Base-by-base conservation (phyloP, 192 early-diverging fungal genomes). In the Podila clonocystis region DNA sequence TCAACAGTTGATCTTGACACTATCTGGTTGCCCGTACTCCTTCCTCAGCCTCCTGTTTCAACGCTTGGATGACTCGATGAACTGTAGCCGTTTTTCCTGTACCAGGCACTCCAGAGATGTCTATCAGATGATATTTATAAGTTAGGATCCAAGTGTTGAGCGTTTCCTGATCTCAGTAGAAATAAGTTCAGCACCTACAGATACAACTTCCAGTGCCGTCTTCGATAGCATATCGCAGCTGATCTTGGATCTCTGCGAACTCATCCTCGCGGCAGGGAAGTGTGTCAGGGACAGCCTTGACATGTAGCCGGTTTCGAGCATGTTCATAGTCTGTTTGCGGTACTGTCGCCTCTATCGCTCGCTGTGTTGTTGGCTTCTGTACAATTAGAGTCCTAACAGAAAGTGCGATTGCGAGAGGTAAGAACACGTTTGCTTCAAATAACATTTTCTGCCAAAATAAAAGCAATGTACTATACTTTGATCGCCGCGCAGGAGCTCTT, bases 71-170 rank as follows among this genome's bases (percentile, higher is more conserved):
- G 0, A 95, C 95, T 67, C 94, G 92, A 30, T 90, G 85, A 0
- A 98, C 94, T 0, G 98, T 98, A 0, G 97, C 98, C 0, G 98
- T 99, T 82, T 99, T 99, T 49, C 98, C 98, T 3, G 96, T 98
- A 7, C 98, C 98, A 3, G 98, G 97, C 8, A 97, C 95, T 6
- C 97, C 97, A 29, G 96, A 97, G 26, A 99, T 95, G 76, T 97
- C 92, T 93, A 80, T 12, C 12, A 20, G 9, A 68, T 58, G 52
- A 33, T 67, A 1, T 22, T 6, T 6, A 58, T 26, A 13, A 7
- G 57, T 15, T 26, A 29, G 11, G 20, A 22, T 28, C 19, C 19
- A 24, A 41, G 1, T 4, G 19, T 24, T 12, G 59, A 73, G 22
- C 3, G 36, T 57, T 50, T 55, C n/a, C 0, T 9, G 2, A 0